Evolutionary conservation across 148 eudicot species (phyloP).

Genomic region (Suaeda aralocaspica): DNA sequence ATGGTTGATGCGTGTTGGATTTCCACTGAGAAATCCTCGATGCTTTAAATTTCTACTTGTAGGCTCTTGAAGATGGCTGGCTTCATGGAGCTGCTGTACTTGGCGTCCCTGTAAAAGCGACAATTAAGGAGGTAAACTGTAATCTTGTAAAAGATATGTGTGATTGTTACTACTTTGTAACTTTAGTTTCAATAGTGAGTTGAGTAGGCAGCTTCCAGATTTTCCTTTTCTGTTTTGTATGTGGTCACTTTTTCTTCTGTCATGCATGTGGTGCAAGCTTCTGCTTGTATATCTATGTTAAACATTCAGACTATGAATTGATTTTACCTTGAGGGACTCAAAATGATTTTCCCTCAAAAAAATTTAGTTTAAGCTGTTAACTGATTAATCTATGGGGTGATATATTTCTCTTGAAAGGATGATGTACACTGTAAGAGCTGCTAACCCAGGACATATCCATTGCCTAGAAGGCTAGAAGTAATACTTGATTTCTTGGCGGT

Average conservation of each 20-base stretch:
- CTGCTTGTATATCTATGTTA: not conserved
- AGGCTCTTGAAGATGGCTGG: slow-evolving; percentile 89
- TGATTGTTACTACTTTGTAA: not conserved
- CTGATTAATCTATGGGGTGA: not conserved
- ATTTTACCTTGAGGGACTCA: not conserved
- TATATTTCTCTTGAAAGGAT: no score
- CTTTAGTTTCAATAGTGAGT: not conserved
- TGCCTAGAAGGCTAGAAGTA: not conserved
- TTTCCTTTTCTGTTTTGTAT: not conserved
- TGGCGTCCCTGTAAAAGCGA: slow-evolving; percentile 96
- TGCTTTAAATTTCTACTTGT: slow-evolving; percentile 8
- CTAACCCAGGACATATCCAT: not conserved
- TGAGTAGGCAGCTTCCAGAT: not conserved
- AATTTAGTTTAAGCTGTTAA: not conserved
- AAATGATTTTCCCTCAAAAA: not conserved
- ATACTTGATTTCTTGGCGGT: not conserved
- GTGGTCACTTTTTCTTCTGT: not conserved
- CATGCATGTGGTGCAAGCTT: not conserved
- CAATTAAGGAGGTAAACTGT: slow-evolving; percentile 78
- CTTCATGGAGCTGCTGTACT: slow-evolving; percentile 94
- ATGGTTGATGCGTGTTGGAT: not conserved
- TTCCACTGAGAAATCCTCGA: not conserved
- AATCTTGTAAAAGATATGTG: not conserved
- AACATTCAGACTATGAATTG: not conserved
- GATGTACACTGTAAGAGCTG: no score